phyloP scores from a whole-genome alignment of 257 asterid species.

The Lycium ferocissimum region DNA sequence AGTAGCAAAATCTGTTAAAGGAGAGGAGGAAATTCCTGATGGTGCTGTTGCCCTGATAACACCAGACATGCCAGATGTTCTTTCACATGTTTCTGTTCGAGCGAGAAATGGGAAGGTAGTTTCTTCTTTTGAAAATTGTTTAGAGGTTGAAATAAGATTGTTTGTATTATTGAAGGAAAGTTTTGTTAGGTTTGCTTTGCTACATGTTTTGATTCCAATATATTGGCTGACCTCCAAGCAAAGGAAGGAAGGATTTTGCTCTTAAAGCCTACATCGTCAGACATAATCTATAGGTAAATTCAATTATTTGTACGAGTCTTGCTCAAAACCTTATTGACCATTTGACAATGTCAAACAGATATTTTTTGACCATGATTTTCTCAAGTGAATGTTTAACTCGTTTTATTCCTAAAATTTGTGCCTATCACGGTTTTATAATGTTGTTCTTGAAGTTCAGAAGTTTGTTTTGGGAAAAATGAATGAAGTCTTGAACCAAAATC shows the following conservation, averaged over 20 bases:
- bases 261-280: slow-evolving; percentile 86
- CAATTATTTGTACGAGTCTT: neutral
- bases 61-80: slow-evolving; percentile 99
- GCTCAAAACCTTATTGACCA: slow-evolving; percentile 17
- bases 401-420: slow-evolving; percentile 16
- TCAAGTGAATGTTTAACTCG: neutral
- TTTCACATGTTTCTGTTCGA: slow-evolving; percentile 98
- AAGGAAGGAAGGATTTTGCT: slow-evolving; percentile 75
- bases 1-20: slow-evolving; percentile 91
- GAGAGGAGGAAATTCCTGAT: slow-evolving; percentile 99
- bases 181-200: slow-evolving; percentile 90
- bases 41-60: slow-evolving; percentile 95
- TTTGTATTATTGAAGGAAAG: slow-evolving; percentile 28
- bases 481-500: neutral
- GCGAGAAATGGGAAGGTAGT: slow-evolving; percentile 96
- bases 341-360: neutral
- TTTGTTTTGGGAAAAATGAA: neutral
- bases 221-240: slow-evolving; percentile 67
- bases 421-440: neutral
- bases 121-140: slow-evolving; percentile 25
- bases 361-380: slow-evolving; percentile 8
- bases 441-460: neutral
- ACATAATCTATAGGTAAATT: slow-evolving; percentile 76
- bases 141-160: slow-evolving; percentile 30
- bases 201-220: slow-evolving; percentile 84